Conservation (phyloP, 345 rosid genomes). For the Eucalyptus guilfoylei region DNA sequence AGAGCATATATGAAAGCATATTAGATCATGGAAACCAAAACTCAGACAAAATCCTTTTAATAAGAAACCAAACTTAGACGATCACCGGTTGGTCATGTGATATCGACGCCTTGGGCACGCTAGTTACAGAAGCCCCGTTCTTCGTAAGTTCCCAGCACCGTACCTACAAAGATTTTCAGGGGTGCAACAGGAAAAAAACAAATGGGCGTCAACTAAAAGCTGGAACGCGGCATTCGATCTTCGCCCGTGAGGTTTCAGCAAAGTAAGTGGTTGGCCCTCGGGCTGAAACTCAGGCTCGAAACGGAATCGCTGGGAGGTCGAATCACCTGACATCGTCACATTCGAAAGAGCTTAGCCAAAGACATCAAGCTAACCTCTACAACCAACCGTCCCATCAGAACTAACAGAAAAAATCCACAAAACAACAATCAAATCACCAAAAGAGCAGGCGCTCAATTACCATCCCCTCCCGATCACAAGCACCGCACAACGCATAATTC, state of each 20-base stretch:
- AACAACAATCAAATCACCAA: background rate
- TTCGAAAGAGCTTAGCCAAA: background rate
- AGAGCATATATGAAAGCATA: background rate
- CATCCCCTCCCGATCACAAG: background rate
- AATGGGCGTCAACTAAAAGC: background rate
- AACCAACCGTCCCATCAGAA: background rate
- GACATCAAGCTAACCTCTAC: background rate
- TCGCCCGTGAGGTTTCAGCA: background rate
- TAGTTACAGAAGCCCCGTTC: slow-evolving; percentile 34
- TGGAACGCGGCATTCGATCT: background rate
- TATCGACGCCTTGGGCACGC: slow-evolving; percentile 72
- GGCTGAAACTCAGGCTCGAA: slow-evolving; percentile 84
- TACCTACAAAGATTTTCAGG: slow-evolving; percentile 35
- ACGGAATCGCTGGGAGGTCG: slow-evolving; percentile 81
- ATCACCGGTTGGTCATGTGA: slow-evolving; percentile 91
- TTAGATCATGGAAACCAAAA: background rate
- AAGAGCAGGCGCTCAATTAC: background rate
- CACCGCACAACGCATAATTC: background rate
- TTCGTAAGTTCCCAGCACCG: slow-evolving; percentile 86
- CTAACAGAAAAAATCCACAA: background rate
- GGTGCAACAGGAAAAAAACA: background rate
- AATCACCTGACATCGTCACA: slow-evolving; percentile 32
- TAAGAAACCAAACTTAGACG: background rate
- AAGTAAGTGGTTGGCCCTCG: slow-evolving; percentile 77
- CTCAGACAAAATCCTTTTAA: background rate